phyloP scores from a whole-genome alignment of 805 yeast genomes.

The Starmerella ratchasimensis region DNA sequence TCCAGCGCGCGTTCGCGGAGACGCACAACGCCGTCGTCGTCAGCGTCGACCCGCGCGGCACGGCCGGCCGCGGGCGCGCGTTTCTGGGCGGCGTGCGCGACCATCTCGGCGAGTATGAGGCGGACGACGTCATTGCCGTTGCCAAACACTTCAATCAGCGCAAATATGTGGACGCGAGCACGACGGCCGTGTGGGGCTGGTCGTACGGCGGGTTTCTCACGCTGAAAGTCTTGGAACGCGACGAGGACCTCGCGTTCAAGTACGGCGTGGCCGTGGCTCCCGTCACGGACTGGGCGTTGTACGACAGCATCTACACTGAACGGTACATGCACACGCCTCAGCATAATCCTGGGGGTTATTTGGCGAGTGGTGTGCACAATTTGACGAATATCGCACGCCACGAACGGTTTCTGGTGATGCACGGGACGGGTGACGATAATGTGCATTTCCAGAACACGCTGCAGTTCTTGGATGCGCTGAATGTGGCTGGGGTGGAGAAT shows the following conservation, averaged over 20 bases:
- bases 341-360: conserved; percentile 50
- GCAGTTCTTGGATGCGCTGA: conserved; percentile 60
- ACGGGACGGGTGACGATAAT: conserved; percentile 95
- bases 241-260: conserved; percentile 57
- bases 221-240: conserved; percentile 73
- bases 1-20: conserved; percentile 66
- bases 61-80: conserved; percentile 71
- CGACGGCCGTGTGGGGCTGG: conserved; percentile 95
- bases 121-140: conserved; percentile 73
- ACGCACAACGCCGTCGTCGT: conserved; percentile 74
- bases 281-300: conserved; percentile 84
- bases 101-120: conserved; percentile 67
- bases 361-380: conserved; percentile 40
- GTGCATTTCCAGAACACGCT: conserved; percentile 88
- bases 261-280: conserved; percentile 97
- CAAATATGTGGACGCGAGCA: conserved; percentile 49
- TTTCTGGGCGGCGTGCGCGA: conserved; percentile 74
- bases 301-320: conserved; percentile 90
- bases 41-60: conserved; percentile 93
- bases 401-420: conserved; percentile 72
- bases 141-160: conserved; percentile 57
- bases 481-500: conserved; percentile 64
- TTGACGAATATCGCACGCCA: conserved; percentile 41
- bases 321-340: conserved; percentile 81
- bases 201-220: conserved; percentile 94